Evolutionary conservation across 306 rosid species (phyloP).

Genomic region (Vachellia pachyceras): DNA sequence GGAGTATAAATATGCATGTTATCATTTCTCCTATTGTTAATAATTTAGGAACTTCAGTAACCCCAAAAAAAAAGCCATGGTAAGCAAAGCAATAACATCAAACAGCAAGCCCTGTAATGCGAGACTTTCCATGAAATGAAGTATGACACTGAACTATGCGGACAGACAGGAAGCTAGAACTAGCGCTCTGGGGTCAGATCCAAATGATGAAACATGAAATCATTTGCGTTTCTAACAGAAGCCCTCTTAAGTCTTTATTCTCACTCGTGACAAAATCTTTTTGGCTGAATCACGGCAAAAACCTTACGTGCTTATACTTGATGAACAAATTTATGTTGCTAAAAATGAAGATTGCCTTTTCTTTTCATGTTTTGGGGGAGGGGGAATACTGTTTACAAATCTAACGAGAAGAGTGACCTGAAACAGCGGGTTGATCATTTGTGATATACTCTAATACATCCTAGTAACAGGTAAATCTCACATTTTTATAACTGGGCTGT

Average conservation of each 20-base stretch:
- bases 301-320: background rate
- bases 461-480: background rate
- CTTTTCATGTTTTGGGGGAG: too few relatives aligned
- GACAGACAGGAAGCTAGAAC: background rate
- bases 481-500: background rate
- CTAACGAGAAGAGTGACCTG: background rate
- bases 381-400: background rate
- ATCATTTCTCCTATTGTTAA: too few relatives aligned
- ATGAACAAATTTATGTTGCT: too few relatives aligned
- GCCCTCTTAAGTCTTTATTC: too few relatives aligned
- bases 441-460: background rate
- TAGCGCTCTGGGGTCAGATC: background rate
- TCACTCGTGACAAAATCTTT: background rate
- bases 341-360: too few relatives aligned
- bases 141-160: too few relatives aligned
- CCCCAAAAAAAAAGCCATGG: background rate
- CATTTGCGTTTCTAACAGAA: background rate
- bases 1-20: too few relatives aligned
- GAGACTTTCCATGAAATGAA: background rate
- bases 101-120: background rate
- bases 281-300: background rate
- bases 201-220: background rate
- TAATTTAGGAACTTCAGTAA: too few relatives aligned
- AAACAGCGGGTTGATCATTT: background rate
- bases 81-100: background rate